Evolutionary conservation across 176 grass and related monocot species (phyloP), one percentile per base, ranked within the genome.

Genomic region (Themeda triandra): DNA sequence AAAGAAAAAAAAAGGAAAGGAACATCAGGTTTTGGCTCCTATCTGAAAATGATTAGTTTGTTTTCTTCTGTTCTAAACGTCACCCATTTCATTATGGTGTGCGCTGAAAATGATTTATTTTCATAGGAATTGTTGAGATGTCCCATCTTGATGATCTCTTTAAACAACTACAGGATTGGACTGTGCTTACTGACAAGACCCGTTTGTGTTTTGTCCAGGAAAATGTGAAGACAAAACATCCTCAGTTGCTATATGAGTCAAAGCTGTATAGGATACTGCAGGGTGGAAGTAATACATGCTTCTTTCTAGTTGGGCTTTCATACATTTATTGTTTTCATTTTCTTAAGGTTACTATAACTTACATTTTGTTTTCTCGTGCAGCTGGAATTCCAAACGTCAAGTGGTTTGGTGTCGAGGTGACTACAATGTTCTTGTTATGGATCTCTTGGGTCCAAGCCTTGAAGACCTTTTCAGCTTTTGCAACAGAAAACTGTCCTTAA

Each of bases 401-500:
- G 84, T 97, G 94, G 94, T 97, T 97, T 77, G 94, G 92, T 58
- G 90, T 94, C 73, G 94, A 97, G 69, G 92, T 80, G 92, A 97
- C 64, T 97, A 97, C 73, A 97, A 97, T 91, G 94, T 97, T 76
- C 86, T 97, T 62, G 90, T 97, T 66, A 94, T 94, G 94, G 94
- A 97, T 78, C 79, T 92, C 60, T 77, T 97, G 72, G 92, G 92
- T 63, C 94, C 88, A 69, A 92, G 88, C 86, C 92, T 97, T 35
- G 94, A 97, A 83, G 94, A 92, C 13, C 90, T 97, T 71, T 97
- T 97, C 74, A 94, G 87, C 78, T 94, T 97, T 81, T 97, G 94
- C 69, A 92, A 89, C 78, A 87, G 92, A 82, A 97, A 97, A 56
- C 19, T 94, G 13, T 97, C 94, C 56, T 46, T 97, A 13, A 97